Evolutionary conservation across 139 green algal species (phyloP).

Genomic region (Tetradesmus lagerheimii): DNA sequence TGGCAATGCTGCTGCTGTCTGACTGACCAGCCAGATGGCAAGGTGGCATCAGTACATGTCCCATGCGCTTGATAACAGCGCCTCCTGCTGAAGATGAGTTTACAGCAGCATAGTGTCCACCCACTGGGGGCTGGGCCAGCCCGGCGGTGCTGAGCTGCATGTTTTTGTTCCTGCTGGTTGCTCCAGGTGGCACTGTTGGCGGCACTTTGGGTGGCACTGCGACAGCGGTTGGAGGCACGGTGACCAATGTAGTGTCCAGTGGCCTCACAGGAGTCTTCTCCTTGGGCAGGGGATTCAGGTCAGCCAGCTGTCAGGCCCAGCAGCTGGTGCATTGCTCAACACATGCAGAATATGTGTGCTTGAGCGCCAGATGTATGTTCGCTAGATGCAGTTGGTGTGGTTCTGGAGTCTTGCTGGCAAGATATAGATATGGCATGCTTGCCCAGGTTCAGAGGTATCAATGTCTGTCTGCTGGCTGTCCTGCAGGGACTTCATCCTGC

Average conservation of each 20-base stretch:
- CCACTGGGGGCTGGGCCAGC: no score
- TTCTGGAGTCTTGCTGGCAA: no score
- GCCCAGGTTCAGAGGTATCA: neutral
- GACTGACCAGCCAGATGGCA: neutral
- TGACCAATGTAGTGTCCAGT: neutral
- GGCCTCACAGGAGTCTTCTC: slow-evolving; percentile 28
- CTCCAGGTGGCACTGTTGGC: neutral
- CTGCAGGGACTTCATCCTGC: slow-evolving; percentile 47
- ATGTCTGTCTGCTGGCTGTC: neutral
- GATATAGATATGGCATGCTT: no score
- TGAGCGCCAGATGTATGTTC: no score
- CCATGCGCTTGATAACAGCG: no score
- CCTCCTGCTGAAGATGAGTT: no score
- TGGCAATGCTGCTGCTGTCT: neutral
- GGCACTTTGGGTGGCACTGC: neutral
- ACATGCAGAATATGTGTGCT: neutral
- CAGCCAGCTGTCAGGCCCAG: neutral
- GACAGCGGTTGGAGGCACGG: neutral
- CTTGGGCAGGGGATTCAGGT: slow-evolving; percentile 38
- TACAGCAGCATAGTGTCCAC: no score
- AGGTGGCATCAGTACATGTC: no score
- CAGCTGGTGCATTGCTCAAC: neutral
- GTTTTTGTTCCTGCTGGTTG: neutral
- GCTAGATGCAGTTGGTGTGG: no score
- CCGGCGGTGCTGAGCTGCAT: neutral